phyloP scores from a whole-genome alignment of 768 basidiomycete genomes.

The Cystofilobasidium capitatum region DNA sequence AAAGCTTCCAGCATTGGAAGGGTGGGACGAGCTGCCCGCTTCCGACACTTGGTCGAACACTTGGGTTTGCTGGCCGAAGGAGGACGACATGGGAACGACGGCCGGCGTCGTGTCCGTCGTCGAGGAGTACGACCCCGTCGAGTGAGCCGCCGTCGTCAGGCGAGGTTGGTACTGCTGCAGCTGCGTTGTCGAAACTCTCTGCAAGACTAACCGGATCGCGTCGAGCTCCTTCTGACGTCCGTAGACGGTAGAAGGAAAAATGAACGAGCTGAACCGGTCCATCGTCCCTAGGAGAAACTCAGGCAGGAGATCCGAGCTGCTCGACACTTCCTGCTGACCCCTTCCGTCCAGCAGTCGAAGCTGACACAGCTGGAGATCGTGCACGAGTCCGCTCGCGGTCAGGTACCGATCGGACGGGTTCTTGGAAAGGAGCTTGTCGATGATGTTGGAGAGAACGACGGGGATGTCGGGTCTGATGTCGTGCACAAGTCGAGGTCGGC shows the following conservation, averaged over 20 bases:
- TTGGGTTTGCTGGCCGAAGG: neutral
- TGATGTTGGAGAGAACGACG: conserved; percentile 58
- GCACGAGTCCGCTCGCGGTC: conserved; percentile 59
- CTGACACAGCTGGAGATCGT: conserved; percentile 61
- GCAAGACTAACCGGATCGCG: conserved; percentile 54
- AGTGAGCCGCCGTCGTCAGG: neutral
- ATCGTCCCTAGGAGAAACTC: neutral
- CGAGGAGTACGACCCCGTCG: neutral
- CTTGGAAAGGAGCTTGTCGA: conserved; percentile 65
- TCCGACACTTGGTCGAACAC: neutral
- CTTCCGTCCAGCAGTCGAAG: conserved; percentile 45
- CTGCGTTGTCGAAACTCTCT: conserved; percentile 52
- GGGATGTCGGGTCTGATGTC: conserved; percentile 65
- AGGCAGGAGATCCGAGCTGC: neutral
- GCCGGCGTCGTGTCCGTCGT: too few relatives aligned
- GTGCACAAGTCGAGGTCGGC: conserved; percentile 63
- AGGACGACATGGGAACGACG: neutral
- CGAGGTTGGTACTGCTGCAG: conserved; percentile 7
- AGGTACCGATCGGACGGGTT: conserved; percentile 61
- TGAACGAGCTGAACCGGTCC: neutral
- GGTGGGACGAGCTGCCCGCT: neutral
- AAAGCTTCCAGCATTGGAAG: neutral
- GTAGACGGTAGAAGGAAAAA: conserved; percentile 47
- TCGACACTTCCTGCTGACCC: neutral
- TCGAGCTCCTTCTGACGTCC: conserved; percentile 65